phyloP scores from a whole-genome alignment of 225 moss, liverwort and hornwort species.

The Sphagnum contortum region DNA sequence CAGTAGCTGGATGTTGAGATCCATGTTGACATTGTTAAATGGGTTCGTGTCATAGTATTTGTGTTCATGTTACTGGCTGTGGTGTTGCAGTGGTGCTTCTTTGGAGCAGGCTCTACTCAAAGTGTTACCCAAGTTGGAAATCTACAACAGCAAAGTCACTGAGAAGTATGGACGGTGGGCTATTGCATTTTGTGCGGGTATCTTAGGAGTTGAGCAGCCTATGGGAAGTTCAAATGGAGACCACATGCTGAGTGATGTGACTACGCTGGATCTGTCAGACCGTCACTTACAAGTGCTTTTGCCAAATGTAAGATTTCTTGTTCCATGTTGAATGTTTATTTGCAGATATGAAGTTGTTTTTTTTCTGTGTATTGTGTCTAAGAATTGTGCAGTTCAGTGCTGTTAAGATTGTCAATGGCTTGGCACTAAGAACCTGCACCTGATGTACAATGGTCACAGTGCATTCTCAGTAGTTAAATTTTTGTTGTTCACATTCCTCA shows the following conservation, averaged over 20 bases:
- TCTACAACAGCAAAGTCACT: constrained; percentile 83
- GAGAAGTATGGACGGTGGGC: constrained; percentile 68
- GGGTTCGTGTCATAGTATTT: no score
- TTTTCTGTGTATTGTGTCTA: neutral
- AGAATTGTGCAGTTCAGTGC: no score
- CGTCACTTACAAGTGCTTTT: constrained; percentile 46
- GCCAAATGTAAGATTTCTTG: constrained; percentile 34
- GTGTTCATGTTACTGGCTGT: no score
- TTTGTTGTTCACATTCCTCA: no score
- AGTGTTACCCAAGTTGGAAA: constrained; percentile 53
- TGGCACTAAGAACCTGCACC: no score
- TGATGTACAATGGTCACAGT: no score
- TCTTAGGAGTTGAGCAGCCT: constrained; percentile 44
- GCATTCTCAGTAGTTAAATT: no score
- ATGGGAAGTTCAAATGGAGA: constrained; percentile 18
- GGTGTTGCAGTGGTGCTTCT: constrained; percentile 6
- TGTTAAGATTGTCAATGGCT: no score
- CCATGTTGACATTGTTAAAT: no score
- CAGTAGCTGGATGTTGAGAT: no score
- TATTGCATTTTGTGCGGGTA: constrained; percentile 70
- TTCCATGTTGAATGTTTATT: no score
- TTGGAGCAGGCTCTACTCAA: constrained; percentile 36
- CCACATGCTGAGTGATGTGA: constrained; percentile 41
- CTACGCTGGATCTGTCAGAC: constrained; percentile 72
- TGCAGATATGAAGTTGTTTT: neutral